These are phyloP conservation scores for Tricholoma sp. DNA, from an alignment of 768 basidiomycete species.

Conservation along the genomic window DNA sequence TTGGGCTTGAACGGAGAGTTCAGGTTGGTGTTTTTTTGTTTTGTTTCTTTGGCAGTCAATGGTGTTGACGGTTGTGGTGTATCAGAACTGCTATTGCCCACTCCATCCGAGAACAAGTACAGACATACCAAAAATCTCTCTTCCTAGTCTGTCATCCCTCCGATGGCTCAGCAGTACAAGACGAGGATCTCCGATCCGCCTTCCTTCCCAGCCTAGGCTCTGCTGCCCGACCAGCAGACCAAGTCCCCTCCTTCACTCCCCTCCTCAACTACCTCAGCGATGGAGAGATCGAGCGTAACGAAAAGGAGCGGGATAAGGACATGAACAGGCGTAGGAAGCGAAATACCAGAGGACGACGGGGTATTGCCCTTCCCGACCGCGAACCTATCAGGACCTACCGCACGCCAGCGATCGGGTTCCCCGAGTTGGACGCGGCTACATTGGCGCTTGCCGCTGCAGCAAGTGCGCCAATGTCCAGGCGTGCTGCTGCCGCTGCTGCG, in stretches of 20 bases:
- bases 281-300: conserved; percentile 82
- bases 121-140: conserved; percentile 86
- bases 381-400: conserved; percentile 90
- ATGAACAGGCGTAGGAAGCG: conserved; percentile 80
- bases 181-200: conserved; percentile 87
- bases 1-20: conserved; percentile 91
- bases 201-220: conserved; percentile 80
- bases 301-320: conserved; percentile 94
- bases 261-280: conserved; percentile 86
- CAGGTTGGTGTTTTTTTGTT: conserved; percentile 47
- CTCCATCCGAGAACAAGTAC: conserved; percentile 92
- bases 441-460: conserved; percentile 62
- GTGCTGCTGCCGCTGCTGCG: conserved; percentile 85
- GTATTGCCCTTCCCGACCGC: conserved; percentile 84
- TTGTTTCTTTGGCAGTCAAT: neutral
- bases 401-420: conserved; percentile 83
- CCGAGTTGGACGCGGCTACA: conserved; percentile 67
- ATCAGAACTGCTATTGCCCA: conserved; percentile 92
- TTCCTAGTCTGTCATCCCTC: conserved; percentile 86
- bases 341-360: conserved; percentile 75
- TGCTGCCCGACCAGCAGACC: conserved; percentile 69
- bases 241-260: conserved; percentile 80
- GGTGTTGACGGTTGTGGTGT: neutral
- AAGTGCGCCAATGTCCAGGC: conserved; percentile 62
- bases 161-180: conserved; percentile 71